Percentiles rank a stretch among this genome's conserved stretches.
Conservation (phyloP, 495 filamentous ascomycete species). For the Bacidia rubella region DNA sequence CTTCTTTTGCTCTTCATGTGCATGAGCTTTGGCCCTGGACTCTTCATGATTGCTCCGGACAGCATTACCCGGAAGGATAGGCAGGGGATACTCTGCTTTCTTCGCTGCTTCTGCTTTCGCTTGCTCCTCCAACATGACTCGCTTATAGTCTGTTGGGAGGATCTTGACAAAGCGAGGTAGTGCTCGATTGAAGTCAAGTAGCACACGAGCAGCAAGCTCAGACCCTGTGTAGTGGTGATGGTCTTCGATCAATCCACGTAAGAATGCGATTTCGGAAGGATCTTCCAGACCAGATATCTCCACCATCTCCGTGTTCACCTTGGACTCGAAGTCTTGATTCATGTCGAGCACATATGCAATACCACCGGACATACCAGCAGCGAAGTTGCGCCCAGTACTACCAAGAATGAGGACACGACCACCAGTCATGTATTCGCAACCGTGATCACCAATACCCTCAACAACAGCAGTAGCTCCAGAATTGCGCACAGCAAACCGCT, state of each 20-base stretch:
- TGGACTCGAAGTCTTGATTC: conserved; percentile 79
- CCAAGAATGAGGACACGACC: conserved; percentile 85
- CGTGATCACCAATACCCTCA: conserved; percentile 95
- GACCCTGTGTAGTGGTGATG: conserved; percentile 99
- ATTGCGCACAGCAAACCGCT: conserved; percentile 97
- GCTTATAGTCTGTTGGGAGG: conserved; percentile 94
- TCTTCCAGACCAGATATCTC: conserved; percentile 82
- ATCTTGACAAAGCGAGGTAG: conserved; percentile 90
- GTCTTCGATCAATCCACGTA: conserved; percentile 91
- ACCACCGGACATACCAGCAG: conserved; percentile 97
- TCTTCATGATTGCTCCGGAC: conserved; percentile 34
- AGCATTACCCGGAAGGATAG: conserved; percentile 44
- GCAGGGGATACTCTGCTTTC: conserved; percentile 69
- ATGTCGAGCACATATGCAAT: conserved; percentile 96
- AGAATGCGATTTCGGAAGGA: conserved; percentile 80
- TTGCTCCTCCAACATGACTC: conserved; percentile 75
- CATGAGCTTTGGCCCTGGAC: conserved; percentile 47
- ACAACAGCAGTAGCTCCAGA: conserved; percentile 94
- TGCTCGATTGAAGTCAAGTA: conserved; percentile 93
- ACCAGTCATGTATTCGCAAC: conserved; percentile 99
- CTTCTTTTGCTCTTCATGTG: conserved; percentile 51
- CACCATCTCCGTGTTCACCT: conserved; percentile 99
- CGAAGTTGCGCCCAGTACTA: conserved; percentile 95
- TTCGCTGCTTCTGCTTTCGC: conserved; percentile 75
- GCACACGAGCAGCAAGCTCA: conserved; percentile 84